A percentile compares a stretch with the other conserved stretches of the same genome.
Conservation (phyloP, 2,329 filamentous ascomycete species). For the Beauveria pseudobassiana region DNA sequence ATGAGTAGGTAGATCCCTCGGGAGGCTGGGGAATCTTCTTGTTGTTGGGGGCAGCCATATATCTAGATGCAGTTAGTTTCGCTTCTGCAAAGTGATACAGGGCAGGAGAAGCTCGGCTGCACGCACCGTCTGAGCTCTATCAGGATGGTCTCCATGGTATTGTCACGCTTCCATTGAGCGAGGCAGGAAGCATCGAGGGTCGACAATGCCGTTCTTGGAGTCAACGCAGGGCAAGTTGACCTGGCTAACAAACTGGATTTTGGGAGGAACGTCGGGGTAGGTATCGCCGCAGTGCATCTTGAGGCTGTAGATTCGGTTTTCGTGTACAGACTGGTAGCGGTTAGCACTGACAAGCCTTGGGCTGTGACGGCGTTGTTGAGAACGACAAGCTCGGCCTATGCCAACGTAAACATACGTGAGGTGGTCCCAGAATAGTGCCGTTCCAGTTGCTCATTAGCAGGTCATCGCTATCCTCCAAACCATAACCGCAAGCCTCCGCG, state of each 20-base stretch:
- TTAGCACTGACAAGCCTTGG: not conserved
- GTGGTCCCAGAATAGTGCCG: slow-evolving; percentile 91
- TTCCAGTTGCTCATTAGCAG: slow-evolving; percentile 98
- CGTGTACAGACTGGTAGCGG: slow-evolving; percentile 69
- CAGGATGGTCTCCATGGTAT: slow-evolving; percentile 90
- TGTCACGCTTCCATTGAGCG: slow-evolving; percentile 83
- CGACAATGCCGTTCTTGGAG: slow-evolving; percentile 71
- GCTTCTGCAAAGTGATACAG: not conserved
- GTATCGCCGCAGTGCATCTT: slow-evolving; percentile 89
- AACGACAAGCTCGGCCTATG: not conserved
- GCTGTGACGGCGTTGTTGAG: not conserved
- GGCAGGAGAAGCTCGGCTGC: not conserved
- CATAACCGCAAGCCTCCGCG: slow-evolving; percentile 95
- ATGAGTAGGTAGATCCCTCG: slow-evolving; percentile 60
- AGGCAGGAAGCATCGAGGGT: slow-evolving; percentile 76
- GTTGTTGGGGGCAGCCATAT: slow-evolving; percentile 84
- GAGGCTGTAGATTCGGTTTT: slow-evolving; percentile 98
- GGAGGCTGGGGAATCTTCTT: slow-evolving; percentile 94
- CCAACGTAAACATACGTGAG: slow-evolving; percentile 61
- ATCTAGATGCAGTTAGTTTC: slow-evolving; percentile 45
- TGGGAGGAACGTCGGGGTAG: slow-evolving; percentile 84
- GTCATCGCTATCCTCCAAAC: slow-evolving; percentile 88
- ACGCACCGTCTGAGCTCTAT: slow-evolving; percentile 73
- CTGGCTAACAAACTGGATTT: slow-evolving; percentile 86
- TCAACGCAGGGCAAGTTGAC: slow-evolving; percentile 97